Evolutionary conservation across 2,329 filamentous ascomycete genomes (phyloP).

Genomic region (Harringtonia lauricola): DNA sequence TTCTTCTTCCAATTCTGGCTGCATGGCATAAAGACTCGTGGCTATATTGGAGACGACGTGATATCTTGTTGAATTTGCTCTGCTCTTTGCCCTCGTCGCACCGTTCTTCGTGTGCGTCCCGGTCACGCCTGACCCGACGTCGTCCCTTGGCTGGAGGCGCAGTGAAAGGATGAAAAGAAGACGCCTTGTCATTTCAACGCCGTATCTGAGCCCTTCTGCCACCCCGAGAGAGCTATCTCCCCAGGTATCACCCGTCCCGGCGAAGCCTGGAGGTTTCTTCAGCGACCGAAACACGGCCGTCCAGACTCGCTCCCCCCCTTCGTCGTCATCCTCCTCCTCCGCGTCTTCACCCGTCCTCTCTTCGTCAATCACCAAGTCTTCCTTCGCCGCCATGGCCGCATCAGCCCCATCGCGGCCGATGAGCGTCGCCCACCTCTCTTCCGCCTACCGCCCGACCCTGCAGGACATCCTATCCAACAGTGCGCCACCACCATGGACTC

Average conservation of each 20-base stretch:
- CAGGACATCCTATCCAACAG: constrained; percentile 80
- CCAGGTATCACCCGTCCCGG: constrained; percentile 29
- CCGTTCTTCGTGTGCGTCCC: no score
- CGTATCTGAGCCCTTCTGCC: constrained; percentile 28
- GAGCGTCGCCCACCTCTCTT: constrained; percentile 34
- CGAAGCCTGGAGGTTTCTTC: constrained; percentile 26
- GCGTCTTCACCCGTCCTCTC: background rate
- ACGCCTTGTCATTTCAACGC: constrained; percentile 29
- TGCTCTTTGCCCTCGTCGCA: no score
- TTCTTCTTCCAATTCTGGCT: background rate
- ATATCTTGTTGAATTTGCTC: no score
- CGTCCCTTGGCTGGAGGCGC: background rate
- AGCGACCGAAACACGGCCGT: constrained; percentile 13
- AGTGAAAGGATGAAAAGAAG: constrained; percentile 17
- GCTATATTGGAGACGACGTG: no score
- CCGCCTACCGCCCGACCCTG: constrained; percentile 52
- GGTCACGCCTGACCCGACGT: no score
- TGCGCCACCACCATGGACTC: constrained; percentile 78
- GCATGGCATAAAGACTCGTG: no score
- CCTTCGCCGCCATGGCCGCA: constrained; percentile 26
- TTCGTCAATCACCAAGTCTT: background rate
- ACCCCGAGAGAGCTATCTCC: constrained; percentile 28
- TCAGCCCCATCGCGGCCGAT: constrained; percentile 30
- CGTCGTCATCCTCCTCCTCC: background rate
- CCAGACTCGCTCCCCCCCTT: constrained; percentile 1